A percentile compares a stretch with the other conserved stretches of the same genome.
Evolutionary conservation across 768 basidiomycete species (phyloP).

Genomic region (Suillus subalutaceus): DNA sequence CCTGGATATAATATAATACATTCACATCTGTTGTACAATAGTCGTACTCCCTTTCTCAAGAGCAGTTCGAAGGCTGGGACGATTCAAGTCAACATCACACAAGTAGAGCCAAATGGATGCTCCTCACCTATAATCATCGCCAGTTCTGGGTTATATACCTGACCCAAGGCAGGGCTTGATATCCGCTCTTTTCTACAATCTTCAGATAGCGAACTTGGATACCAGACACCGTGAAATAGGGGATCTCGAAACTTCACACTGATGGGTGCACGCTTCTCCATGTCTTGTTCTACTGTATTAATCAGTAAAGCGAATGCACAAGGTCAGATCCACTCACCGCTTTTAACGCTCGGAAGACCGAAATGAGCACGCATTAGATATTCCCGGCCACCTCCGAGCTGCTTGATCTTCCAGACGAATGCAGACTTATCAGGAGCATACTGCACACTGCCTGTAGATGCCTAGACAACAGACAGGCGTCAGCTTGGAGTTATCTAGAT

Average conservation of each 20-base stretch:
- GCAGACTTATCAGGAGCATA: slow-evolving; percentile 98
- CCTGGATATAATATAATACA: slow-evolving; percentile 33
- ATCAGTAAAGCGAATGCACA: slow-evolving; percentile 1
- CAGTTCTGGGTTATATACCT: slow-evolving; percentile 91
- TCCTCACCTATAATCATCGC: slow-evolving; percentile 84
- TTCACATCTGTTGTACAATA: slow-evolving; percentile 41
- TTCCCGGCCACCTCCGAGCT: slow-evolving; percentile 92
- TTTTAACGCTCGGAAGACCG: slow-evolving; percentile 91
- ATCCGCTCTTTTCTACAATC: slow-evolving; percentile 98
- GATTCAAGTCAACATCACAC: background rate
- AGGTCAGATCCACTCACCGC: slow-evolving; percentile 57
- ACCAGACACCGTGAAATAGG: slow-evolving; percentile 97
- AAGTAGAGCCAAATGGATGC: background rate
- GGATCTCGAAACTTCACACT: slow-evolving; percentile 98
- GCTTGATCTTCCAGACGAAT: slow-evolving; percentile 99
- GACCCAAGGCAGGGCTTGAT: slow-evolving; percentile 96
- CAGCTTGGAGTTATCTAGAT: background rate
- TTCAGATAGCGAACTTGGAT: slow-evolving; percentile 98
- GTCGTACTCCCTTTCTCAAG: slow-evolving; percentile 74
- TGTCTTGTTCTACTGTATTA: background rate
- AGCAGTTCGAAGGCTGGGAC: slow-evolving; percentile 66
- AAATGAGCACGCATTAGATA: slow-evolving; percentile 99
- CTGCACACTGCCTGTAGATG: slow-evolving; percentile 92
- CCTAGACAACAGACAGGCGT: slow-evolving; percentile 48
- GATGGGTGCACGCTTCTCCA: slow-evolving; percentile 82